Conservation (phyloP, 352 stramenopile species). For the Phytophthora colocasiae region DNA sequence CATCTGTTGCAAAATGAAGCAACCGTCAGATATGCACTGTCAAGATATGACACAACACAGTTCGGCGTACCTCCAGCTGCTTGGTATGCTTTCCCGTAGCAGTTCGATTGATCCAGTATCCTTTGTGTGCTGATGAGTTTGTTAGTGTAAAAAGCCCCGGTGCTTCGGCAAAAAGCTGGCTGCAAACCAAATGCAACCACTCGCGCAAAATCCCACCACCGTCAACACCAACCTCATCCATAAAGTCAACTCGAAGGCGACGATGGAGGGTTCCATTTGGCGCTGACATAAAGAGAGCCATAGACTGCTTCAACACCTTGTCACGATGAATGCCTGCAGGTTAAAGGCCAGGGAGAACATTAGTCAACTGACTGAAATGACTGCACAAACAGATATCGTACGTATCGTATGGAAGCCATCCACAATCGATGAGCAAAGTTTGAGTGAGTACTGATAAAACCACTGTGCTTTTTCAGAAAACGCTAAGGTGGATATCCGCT, state of each 20-base stretch:
- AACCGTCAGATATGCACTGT: constrained; percentile 7
- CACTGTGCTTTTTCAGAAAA: constrained; percentile 75
- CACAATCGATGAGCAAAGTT: constrained; percentile 58
- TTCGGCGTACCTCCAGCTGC: constrained; percentile 49
- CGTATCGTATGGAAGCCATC: constrained; percentile 73
- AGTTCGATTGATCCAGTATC: constrained; percentile 73
- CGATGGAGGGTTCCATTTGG: constrained; percentile 59
- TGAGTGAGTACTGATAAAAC: constrained; percentile 73
- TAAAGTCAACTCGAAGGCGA: constrained; percentile 87
- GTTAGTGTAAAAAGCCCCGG: constrained; percentile 60
- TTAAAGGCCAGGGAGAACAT: neutral
- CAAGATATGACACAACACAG: neutral
- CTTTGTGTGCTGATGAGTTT: constrained; percentile 50
- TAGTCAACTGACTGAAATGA: neutral
- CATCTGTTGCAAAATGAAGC: constrained; percentile 44
- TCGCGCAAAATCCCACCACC: constrained; percentile 82
- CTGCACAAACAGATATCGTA: constrained; percentile 32
- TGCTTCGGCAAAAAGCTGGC: constrained; percentile 60
- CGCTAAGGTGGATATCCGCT: constrained; percentile 49
- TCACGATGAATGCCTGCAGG: constrained; percentile 67
- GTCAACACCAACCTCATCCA: constrained; percentile 80
- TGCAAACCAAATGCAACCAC: constrained; percentile 81
- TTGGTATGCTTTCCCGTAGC: constrained; percentile 26
- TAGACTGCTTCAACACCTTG: constrained; percentile 75
- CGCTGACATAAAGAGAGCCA: constrained; percentile 62